Conservation (phyloP, 257 asterid species). For the Jaltomata sinuosa region DNA sequence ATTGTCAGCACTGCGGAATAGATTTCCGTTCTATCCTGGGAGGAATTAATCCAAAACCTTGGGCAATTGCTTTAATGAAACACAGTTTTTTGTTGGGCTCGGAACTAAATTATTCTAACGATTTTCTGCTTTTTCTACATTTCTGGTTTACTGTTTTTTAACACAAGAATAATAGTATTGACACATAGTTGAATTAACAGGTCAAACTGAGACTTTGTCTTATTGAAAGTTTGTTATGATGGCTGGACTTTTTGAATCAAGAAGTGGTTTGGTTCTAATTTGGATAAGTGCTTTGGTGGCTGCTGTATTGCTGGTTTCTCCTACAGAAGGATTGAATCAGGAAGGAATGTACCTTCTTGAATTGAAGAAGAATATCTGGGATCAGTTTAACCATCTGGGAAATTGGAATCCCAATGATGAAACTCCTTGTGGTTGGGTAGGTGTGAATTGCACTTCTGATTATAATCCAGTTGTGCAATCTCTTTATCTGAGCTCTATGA, state of each 20-base stretch:
- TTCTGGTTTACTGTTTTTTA: too few species aligned
- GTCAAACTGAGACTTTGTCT: slow-evolving; percentile 5
- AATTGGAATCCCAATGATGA: slow-evolving; percentile 64
- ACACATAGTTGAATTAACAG: slow-evolving; percentile 6
- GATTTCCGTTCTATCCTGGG: too few species aligned
- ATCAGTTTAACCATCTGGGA: slow-evolving; percentile 27
- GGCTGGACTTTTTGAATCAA: slow-evolving; percentile 35
- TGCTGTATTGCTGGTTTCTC: slow-evolving; percentile 21
- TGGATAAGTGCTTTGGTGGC: slow-evolving; percentile 25
- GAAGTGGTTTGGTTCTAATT: slow-evolving; percentile 22
- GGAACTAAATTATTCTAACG: too few species aligned
- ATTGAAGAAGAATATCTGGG: slow-evolving; percentile 50
- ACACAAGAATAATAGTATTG: not conserved
- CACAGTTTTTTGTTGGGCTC: too few species aligned
- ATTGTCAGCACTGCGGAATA: too few species aligned
- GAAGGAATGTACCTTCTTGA: slow-evolving; percentile 64
- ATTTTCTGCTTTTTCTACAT: too few species aligned
- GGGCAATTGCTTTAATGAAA: too few species aligned
- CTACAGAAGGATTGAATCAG: slow-evolving; percentile 44
- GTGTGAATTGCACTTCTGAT: slow-evolving; percentile 57
- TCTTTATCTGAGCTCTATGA: slow-evolving; percentile 41
- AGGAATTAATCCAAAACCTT: too few species aligned
- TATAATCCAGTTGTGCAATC: slow-evolving; percentile 44
- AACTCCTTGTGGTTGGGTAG: slow-evolving; percentile 74
- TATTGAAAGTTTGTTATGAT: slow-evolving; percentile 23